Evolutionary conservation across 176 grass and related monocot species (phyloP), one percentile per base, ranked within the genome.

Genomic region (Phragmites australis): DNA sequence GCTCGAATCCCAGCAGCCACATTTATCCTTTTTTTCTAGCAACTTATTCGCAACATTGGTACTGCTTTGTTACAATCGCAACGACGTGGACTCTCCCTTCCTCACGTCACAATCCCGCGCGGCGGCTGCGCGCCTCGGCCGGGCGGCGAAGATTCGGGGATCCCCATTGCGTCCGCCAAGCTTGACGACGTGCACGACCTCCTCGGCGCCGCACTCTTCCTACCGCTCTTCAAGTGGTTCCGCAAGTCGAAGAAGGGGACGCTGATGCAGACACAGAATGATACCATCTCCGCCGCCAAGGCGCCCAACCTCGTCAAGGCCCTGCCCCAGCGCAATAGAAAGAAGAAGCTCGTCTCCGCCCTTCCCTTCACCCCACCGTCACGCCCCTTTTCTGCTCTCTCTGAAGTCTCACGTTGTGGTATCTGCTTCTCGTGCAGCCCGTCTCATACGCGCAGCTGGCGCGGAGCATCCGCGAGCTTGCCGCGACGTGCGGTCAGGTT

Each of bases 1-100:
- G 84, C 92, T 93, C 90, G 90, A 98, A 91, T 93, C 90, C 95
- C 88, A 91, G 92, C 90, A 98, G 90, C 95, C 92, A 89, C 87
- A 89, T 21, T 37, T 1, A 52, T 21, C 1, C 8, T 2, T 31
- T 31, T 31, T 56, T 25, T 23, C 34, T 37, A 2, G 34, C 34
- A 37, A 37, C 34, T 37, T 37, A 37, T 37, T 37, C 34, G 5
- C 5, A 37, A 37, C 5, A 37, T 2, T 37, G 34, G 5, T 5
- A 37, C 5, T 2, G 34, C 5, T 37, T n/a, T n/a, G n/a, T n/a
- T n/a, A n/a, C n/a, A n/a, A n/a, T n/a, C n/a, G n/a, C n/a, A n/a
- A n/a, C n/a, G n/a, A n/a, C n/a, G n/a, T n/a, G n/a, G n/a, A n/a
- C n/a, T n/a, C n/a, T n/a, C n/a, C n/a, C n/a, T n/a, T n/a, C n/a